These are phyloP conservation scores for Berkeleyomyces rouxiae DNA, from an alignment of 2,329 filamentous ascomycete species.

Conservation along the genomic window DNA sequence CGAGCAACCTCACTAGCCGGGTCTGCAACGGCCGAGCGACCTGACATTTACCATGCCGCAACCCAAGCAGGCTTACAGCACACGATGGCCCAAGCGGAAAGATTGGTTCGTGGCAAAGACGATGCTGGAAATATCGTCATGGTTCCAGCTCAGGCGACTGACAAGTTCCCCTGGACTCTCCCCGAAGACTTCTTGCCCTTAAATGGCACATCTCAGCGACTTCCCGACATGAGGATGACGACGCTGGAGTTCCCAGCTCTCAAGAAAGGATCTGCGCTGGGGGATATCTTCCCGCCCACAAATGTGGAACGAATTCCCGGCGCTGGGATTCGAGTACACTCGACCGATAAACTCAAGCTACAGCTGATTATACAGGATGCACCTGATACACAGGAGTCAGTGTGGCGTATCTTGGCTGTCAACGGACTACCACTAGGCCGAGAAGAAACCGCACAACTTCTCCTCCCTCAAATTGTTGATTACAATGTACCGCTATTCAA, in stretches of 20 bases:
- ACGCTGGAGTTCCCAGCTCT: constrained; percentile 44
- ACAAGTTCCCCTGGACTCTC: constrained; percentile 73
- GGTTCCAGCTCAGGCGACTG: constrained; percentile 31
- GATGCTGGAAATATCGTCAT: constrained; percentile 25
- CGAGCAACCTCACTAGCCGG: constrained; percentile 47
- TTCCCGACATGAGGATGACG: constrained; percentile 55
- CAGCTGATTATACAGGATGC: constrained; percentile 46
- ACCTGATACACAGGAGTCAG: constrained; percentile 20
- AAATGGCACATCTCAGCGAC: constrained; percentile 60
- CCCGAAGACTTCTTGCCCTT: constrained; percentile 56
- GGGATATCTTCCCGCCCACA: constrained; percentile 26
- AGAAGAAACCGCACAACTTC: constrained; percentile 73
- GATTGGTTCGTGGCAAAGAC: constrained; percentile 29
- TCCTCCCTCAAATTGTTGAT: constrained; percentile 57
- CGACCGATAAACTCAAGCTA: constrained; percentile 41
- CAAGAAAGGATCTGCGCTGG: constrained; percentile 27
- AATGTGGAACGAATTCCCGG: constrained; percentile 16
- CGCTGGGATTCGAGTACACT: constrained; percentile 14
- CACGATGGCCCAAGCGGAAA: constrained; percentile 47
- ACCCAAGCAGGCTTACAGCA: constrained; percentile 68
- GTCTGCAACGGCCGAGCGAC: constrained; percentile 62
- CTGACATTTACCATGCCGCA: constrained; percentile 77
- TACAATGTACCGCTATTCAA: constrained; percentile 74
- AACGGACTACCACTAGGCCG: constrained; percentile 68
- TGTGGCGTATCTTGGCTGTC: constrained; percentile 62